phyloP scores from a whole-genome alignment of 2,329 filamentous ascomycete species.

The Tolypocladium ophioglossoides region DNA sequence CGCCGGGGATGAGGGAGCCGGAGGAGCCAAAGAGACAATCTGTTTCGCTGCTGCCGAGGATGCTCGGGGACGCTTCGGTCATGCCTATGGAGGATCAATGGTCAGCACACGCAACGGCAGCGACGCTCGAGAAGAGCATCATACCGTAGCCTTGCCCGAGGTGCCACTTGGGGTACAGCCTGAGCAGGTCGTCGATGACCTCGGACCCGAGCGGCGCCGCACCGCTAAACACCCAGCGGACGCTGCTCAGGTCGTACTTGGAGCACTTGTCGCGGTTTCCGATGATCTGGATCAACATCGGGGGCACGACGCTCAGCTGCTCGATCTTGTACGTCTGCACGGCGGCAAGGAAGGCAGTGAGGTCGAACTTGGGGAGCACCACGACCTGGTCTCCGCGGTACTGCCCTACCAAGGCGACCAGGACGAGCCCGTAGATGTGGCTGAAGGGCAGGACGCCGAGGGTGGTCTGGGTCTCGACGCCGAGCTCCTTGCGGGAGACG shows the following conservation, averaged over 20 bases:
- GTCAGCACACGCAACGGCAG: accelerated
- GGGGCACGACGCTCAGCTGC: conserved; percentile 61
- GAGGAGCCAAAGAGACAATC: conserved; percentile 61
- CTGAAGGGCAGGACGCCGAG: conserved; percentile 70
- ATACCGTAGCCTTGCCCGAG: conserved; percentile 65
- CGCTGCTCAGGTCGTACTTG: conserved; percentile 61
- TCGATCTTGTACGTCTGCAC: conserved; percentile 62
- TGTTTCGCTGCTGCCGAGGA: conserved; percentile 41
- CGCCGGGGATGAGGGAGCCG: conserved; percentile 54
- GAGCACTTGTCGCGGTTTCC: conserved; percentile 47
- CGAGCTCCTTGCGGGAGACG: conserved; percentile 23
- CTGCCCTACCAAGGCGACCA: conserved; percentile 53
- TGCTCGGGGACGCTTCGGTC: conserved; percentile 63
- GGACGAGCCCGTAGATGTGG: conserved; percentile 71
- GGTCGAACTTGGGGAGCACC: conserved; percentile 66
- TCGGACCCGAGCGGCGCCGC: conserved; percentile 66
- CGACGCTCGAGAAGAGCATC: background rate
- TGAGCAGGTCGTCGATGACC: conserved; percentile 50
- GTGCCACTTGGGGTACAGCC: conserved; percentile 51
- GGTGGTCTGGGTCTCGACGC: conserved; percentile 30
- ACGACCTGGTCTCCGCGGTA: conserved; percentile 67
- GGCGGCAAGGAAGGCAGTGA: conserved; percentile 49
- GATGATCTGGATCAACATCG: conserved; percentile 65
- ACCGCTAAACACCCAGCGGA: conserved; percentile 55
- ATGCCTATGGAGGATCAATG: conserved; percentile 37